These are phyloP conservation scores for Nasturtium officinale DNA, from an alignment of 345 rosid species.

Conservation along the genomic window DNA sequence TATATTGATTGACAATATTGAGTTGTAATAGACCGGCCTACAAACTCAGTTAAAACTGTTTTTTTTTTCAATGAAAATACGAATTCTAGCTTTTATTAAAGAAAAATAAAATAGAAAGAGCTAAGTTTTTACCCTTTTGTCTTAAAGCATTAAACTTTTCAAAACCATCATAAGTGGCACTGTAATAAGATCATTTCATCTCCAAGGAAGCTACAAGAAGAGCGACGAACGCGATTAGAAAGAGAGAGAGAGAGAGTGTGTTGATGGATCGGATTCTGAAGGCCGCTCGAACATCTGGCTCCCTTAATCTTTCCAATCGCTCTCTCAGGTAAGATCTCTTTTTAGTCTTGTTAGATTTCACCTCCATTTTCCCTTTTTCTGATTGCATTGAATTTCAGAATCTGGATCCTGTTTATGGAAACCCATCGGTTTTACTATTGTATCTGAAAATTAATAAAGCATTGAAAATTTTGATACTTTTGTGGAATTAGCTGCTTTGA, in stretches of 20 bases:
- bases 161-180: conserved; percentile 1
- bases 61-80: neutral
- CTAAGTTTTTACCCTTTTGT: neutral
- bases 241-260: neutral
- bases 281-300: conserved; percentile 85
- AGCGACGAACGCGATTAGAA: neutral
- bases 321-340: conserved; percentile 64
- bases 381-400: neutral
- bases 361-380: neutral
- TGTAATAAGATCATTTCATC: conserved; percentile 26
- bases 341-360: neutral
- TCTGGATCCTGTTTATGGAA: conserved; percentile 15
- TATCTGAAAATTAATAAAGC: neutral
- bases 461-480: neutral
- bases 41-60: neutral
- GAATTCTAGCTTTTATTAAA: neutral
- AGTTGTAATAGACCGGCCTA: neutral
- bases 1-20: neutral
- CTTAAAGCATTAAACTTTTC: conserved; percentile 15
- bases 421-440: neutral
- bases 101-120: neutral
- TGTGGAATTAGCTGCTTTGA: neutral
- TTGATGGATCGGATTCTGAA: conserved; percentile 82
- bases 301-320: conserved; percentile 92
- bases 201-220: conserved; percentile 17